A percentile compares a stretch with the other conserved stretches of the same genome.
Evolutionary conservation across 345 rosid species (phyloP).

Genomic region (Acer saccharum): DNA sequence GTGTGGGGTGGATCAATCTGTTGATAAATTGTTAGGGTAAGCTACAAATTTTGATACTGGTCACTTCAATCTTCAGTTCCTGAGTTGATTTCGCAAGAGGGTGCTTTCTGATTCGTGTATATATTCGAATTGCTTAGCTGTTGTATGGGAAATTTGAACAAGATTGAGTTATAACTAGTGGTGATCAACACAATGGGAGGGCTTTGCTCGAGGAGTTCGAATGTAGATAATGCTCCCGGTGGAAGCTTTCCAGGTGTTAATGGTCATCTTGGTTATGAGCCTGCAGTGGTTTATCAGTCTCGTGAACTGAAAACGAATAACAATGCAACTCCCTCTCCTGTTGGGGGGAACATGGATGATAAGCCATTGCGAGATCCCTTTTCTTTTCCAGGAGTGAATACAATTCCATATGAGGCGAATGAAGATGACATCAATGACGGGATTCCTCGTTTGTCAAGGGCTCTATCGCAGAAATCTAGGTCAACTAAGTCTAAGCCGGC

Average conservation of each 20-base stretch:
- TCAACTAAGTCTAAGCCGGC: conserved; percentile 80
- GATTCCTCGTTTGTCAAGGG: conserved; percentile 74
- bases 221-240: conserved; percentile 91
- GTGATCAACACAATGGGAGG: conserved; percentile 75
- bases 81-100: conserved; percentile 11
- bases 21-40: background rate
- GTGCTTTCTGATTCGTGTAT: conserved; percentile 10
- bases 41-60: background rate
- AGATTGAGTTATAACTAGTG: conserved; percentile 23
- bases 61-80: conserved; percentile 5
- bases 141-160: conserved; percentile 42
- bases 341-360: conserved; percentile 47
- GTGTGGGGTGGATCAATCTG: conserved; percentile 3
- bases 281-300: conserved; percentile 50
- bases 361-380: conserved; percentile 51
- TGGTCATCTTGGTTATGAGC: conserved; percentile 49
- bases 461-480: conserved; percentile 66
- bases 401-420: conserved; percentile 36
- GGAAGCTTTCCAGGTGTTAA: conserved; percentile 68
- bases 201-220: conserved; percentile 94
- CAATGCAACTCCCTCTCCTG: conserved; percentile 42
- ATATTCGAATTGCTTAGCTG: conserved; percentile 22
- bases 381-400: conserved; percentile 52
- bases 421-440: conserved; percentile 64
- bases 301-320: conserved; percentile 47